Evolutionary conservation across 768 basidiomycete genomes (phyloP).

Genomic region (Phlebiopsis gigantea): DNA sequence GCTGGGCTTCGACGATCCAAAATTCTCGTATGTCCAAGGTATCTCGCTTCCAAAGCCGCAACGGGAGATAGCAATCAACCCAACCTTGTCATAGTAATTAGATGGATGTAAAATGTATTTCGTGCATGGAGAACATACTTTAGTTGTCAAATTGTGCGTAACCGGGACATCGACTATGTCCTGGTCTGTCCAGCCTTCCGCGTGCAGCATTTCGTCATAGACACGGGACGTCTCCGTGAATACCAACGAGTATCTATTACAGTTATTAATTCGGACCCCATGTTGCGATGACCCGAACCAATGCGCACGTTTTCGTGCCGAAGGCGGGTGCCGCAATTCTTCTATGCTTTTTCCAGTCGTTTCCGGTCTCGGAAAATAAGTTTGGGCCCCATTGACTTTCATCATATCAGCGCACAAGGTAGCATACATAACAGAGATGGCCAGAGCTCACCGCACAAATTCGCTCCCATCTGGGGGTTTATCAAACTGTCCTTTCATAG

Average conservation of each 20-base stretch:
- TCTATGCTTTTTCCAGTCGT: constrained; percentile 2
- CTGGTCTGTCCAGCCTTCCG: background rate
- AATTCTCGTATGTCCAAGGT: background rate
- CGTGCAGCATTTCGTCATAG: background rate
- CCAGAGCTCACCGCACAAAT: background rate
- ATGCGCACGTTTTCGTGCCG: background rate
- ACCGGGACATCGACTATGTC: background rate
- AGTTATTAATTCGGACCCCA: background rate
- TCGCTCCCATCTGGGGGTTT: background rate
- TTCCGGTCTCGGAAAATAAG: background rate
- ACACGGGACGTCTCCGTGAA: background rate
- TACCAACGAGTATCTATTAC: background rate
- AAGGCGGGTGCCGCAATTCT: background rate
- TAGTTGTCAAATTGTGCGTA: background rate
- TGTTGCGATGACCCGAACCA: background rate
- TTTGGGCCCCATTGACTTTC: background rate
- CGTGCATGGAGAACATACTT: background rate
- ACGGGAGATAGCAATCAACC: background rate
- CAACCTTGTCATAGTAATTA: background rate
- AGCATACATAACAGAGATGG: background rate
- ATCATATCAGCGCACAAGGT: background rate
- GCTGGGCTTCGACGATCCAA: background rate
- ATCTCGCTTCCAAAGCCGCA: constrained; percentile 4
- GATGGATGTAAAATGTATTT: no score
- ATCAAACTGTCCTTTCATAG: background rate